Base-by-base conservation (phyloP, 768 basidiomycete genomes). In the Lactifluus pinguis region DNA sequence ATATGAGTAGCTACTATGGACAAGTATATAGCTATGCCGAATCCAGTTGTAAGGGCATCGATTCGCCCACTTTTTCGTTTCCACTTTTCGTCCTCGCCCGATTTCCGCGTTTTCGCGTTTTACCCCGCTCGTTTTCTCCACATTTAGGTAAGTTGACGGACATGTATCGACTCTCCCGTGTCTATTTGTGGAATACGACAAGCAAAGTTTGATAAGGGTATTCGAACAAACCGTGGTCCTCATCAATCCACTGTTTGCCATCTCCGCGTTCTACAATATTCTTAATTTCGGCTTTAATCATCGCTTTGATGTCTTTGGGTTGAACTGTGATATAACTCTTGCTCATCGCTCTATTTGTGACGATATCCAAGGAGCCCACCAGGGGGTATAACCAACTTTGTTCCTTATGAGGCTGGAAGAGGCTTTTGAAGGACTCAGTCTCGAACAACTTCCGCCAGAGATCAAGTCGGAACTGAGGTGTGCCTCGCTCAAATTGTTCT, bases 301-400 rank as follows among this genome's bases (percentile, higher is more conserved):
- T 73, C 13, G 71, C 71, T 72, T 81, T 86, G 66, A 83, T 79
- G n/a, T 79, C 79, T 2, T 79, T 79, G 2, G 79, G 73, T 39
- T 87, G 76, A 21, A 86, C 72, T 0, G 87, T 78, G 48, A 94
- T 83, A 71, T 94, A 97, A 65, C 90, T 93, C 76, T 95, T 97
- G 73, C 85, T 92, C 60, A 77, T 76, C 2, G 85, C 85, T 53
- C 93, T 77, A 55, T 91, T 77, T 41, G 89, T 73, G 7, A 80
- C 83, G 19, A 75, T 75, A 11, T 87, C 76, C 36, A 78, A 73
- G 2, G 81, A 84, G 0, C 80, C 77, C 7, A 76, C 75, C 11
- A 87, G 70, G 6, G 72, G 66, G 67, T 85, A 85, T 1, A 68
- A 59, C 79, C 83, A 87, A 32, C 72, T 68, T 62, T 78, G 76